Evolutionary conservation across 129 eudicot species (phyloP), one percentile per base, ranked within the genome.

Genomic region (Glebionis coronaria): DNA sequence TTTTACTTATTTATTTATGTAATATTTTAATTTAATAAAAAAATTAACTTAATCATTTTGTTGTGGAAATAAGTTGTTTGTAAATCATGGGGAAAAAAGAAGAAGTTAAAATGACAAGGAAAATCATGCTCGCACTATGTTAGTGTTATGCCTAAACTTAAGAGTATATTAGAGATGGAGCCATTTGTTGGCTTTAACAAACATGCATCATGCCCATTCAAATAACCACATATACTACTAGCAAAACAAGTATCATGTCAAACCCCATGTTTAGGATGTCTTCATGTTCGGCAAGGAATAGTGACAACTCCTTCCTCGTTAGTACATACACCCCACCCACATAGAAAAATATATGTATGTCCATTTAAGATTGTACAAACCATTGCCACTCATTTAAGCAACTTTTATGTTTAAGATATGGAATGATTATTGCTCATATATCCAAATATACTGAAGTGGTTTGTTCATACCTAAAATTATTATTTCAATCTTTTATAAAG

Each of bases 261-360:
- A 64, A 73, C 72, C 42, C 78, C 72, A 72, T 42, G 78, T 65
- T 74, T 74, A 42, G 73, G 59, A 67, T 67, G 74, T 75, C 79
- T 75, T 55, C 42, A 47, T 67, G 79, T 75, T 75, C 60, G 79
- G 79, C 79, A 75, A 75, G 74, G 79, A 74, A 75, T 75, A 21
- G 74, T 60, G 74, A 75, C 79, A 75, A 75, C 74, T 59, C 79
- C 55, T 67, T 75, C 74, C 73, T 7, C 56, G 68, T 58, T 61
- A 47, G 73, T 50, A 49, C 69, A 75, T 67, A 59, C 64, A n/a
- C 62, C 61, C 47, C 52, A 67, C 58, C 69, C 50, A 67, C 73
- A 67, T 3, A 59, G 8, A 50, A 58, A 58, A 9, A n/a, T 75
- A 5, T 19, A 56, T 56, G 8, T 68, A 58, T 67, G 46, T 29